A percentile compares a stretch with the other conserved stretches of the same genome.
These are phyloP conservation scores for Trypanosoma avium DNA, from an alignment of 208 protist genomes.

Conservation along the genomic window DNA sequence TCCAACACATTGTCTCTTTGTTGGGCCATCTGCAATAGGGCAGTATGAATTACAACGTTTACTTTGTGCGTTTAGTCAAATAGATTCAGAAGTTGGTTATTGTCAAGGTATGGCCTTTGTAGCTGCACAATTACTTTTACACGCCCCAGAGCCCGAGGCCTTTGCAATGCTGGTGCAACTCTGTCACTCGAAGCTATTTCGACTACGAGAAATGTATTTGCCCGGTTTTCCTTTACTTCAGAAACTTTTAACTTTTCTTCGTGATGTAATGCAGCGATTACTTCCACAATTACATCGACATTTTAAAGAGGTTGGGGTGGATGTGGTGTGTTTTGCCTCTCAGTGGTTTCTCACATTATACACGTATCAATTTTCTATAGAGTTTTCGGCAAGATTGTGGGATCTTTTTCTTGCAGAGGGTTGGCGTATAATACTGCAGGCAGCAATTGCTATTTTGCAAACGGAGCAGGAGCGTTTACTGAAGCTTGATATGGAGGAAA, in stretches of 20 bases:
- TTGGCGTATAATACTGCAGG: constrained; percentile 50
- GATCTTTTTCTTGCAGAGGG: constrained; percentile 54
- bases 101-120: constrained; percentile 82
- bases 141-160: constrained; percentile 47
- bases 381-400: constrained; percentile 46
- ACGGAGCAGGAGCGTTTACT: constrained; percentile 42
- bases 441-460: constrained; percentile 46
- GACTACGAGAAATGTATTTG: constrained; percentile 49
- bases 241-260: constrained; percentile 27
- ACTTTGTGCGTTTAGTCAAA: constrained; percentile 37
- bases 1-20: constrained; percentile 60
- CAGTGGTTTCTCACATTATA: constrained; percentile 73
- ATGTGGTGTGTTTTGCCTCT: constrained; percentile 44
- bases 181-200: constrained; percentile 23
- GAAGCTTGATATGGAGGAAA: constrained; percentile 39
- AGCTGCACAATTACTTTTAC: constrained; percentile 44
- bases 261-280: constrained; percentile 29
- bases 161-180: constrained; percentile 48
- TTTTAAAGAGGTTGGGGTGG: constrained; percentile 30
- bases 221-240: constrained; percentile 50
- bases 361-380: constrained; percentile 47
- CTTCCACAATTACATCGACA: constrained; percentile 46
- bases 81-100: constrained; percentile 70
- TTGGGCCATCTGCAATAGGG: constrained; percentile 23
- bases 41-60: constrained; percentile 47